These are phyloP conservation scores for Yamadazyma conglobata DNA, from an alignment of 1,139 yeast genomes.

Conservation along the genomic window DNA sequence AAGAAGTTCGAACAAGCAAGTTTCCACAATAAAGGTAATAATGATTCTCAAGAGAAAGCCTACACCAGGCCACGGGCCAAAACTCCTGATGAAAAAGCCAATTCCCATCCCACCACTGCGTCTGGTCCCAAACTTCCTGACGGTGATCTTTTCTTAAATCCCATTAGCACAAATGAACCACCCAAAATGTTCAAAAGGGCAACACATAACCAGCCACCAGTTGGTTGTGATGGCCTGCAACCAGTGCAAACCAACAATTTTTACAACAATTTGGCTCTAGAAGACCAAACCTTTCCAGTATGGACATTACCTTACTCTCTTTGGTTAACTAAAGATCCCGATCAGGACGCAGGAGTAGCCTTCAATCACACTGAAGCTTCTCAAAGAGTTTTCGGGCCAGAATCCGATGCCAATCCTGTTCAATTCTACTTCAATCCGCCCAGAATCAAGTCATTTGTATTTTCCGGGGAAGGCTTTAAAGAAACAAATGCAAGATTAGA, in stretches of 20 bases:
- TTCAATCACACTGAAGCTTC: conserved; percentile 41
- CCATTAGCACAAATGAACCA: conserved; percentile 27
- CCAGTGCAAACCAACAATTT: conserved; percentile 48
- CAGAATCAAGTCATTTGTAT: conserved; percentile 39
- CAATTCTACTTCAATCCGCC: conserved; percentile 49
- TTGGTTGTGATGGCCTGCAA: conserved; percentile 24
- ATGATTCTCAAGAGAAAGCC: too few relatives aligned
- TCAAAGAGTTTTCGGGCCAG: conserved; percentile 46
- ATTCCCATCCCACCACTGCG: neutral
- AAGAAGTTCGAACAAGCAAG: too few relatives aligned
- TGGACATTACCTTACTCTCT: conserved; percentile 49
- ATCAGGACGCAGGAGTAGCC: conserved; percentile 39
- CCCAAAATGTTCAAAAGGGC: conserved; percentile 23
- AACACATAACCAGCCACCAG: conserved; percentile 28
- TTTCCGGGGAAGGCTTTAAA: conserved; percentile 30
- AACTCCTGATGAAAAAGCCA: conserved; percentile 3
- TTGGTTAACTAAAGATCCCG: conserved; percentile 41
- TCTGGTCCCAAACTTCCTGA: conserved; percentile 4
- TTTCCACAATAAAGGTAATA: too few relatives aligned
- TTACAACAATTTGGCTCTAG: conserved; percentile 40
- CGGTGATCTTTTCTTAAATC: conserved; percentile 18
- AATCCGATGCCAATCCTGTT: conserved; percentile 32
- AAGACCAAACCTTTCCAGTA: conserved; percentile 43
- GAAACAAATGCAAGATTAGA: conserved; percentile 19
- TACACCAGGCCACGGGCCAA: conserved; percentile 10